These are phyloP conservation scores for Annulohypoxylon bovei DNA, from an alignment of 495 filamentous ascomycete species.

Conservation along the genomic window DNA sequence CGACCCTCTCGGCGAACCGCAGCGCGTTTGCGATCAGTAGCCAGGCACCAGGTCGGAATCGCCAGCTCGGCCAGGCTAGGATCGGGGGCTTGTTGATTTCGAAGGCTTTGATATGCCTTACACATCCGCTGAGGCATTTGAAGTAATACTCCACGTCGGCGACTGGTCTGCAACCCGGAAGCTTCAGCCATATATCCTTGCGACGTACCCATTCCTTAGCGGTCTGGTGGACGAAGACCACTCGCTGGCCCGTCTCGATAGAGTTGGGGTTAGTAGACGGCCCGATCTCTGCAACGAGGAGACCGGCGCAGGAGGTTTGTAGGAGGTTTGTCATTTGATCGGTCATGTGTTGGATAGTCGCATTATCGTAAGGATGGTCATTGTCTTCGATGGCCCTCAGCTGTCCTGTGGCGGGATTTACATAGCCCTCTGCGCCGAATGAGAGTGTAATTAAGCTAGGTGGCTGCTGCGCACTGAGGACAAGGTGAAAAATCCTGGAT, in stretches of 20 bases:
- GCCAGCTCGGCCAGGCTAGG: slow-evolving; percentile 44
- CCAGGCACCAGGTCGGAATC: slow-evolving; percentile 47
- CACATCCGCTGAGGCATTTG: slow-evolving; percentile 43
- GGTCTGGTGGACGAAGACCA: slow-evolving; percentile 48
- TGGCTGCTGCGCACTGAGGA: slow-evolving; percentile 45
- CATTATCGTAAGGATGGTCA: slow-evolving; percentile 23
- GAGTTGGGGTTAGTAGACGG: slow-evolving; percentile 31
- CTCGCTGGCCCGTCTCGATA: slow-evolving; percentile 42
- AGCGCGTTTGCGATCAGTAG: slow-evolving; percentile 43
- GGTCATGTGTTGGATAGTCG: slow-evolving; percentile 31
- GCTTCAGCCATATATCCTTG: slow-evolving; percentile 43
- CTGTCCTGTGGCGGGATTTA: slow-evolving; percentile 33
- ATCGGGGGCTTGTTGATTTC: slow-evolving; percentile 35
- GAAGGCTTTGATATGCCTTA: slow-evolving; percentile 44
- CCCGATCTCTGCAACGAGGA: slow-evolving; percentile 41
- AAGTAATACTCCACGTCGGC: slow-evolving; percentile 42
- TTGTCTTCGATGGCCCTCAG: slow-evolving; percentile 35
- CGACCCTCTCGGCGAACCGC: slow-evolving; percentile 45
- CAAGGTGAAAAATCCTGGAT: slow-evolving; percentile 44
- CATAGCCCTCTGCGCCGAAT: slow-evolving; percentile 42
- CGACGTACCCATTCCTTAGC: slow-evolving; percentile 45
- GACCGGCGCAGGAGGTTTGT: slow-evolving; percentile 36
- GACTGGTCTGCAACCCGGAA: slow-evolving; percentile 35
- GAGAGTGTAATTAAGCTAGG: slow-evolving; percentile 45
- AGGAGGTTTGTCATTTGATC: slow-evolving; percentile 44